Percentiles rank a stretch among this genome's conserved stretches.
Evolutionary conservation across 2,329 filamentous ascomycete species (phyloP).

Genomic region (Apiospora marii): DNA sequence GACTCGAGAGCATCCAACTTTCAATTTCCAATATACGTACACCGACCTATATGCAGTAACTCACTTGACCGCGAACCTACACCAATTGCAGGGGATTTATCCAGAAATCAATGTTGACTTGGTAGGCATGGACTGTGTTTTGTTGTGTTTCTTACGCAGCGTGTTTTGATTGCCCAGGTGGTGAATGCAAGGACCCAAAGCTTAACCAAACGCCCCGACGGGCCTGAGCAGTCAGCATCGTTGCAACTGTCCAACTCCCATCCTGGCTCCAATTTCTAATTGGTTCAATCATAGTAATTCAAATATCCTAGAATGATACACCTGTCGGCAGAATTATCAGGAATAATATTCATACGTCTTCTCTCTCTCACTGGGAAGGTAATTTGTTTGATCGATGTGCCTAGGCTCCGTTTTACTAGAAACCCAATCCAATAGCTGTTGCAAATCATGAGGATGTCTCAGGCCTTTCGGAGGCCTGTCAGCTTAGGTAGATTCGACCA

Average conservation of each 20-base stretch:
- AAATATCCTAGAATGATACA: neutral
- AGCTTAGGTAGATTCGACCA: too few relatives aligned
- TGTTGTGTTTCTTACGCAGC: neutral
- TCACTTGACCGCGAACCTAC: neutral
- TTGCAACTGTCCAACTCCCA: neutral
- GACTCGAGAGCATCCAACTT: neutral
- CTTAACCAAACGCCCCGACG: neutral
- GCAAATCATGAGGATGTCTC: neutral
- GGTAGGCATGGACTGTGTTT: neutral
- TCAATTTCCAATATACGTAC: neutral
- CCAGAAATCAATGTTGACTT: too few relatives aligned
- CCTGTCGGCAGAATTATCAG: too few relatives aligned
- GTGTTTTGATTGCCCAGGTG: neutral
- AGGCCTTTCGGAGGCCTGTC: too few relatives aligned
- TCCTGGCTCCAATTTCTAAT: neutral
- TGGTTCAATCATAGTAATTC: neutral
- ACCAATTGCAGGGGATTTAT: neutral
- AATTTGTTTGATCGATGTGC: too few relatives aligned
- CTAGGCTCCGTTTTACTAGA: too few relatives aligned
- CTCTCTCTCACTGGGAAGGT: too few relatives aligned
- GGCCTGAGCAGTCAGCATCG: neutral
- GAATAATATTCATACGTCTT: neutral
- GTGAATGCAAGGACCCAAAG: neutral
- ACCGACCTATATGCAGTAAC: neutral
- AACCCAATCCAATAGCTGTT: neutral